Percentiles rank a stretch among this genome's conserved stretches.
These are phyloP conservation scores for Podospora pseudocomata DNA, from an alignment of 495 filamentous ascomycete genomes.

Conservation along the genomic window DNA sequence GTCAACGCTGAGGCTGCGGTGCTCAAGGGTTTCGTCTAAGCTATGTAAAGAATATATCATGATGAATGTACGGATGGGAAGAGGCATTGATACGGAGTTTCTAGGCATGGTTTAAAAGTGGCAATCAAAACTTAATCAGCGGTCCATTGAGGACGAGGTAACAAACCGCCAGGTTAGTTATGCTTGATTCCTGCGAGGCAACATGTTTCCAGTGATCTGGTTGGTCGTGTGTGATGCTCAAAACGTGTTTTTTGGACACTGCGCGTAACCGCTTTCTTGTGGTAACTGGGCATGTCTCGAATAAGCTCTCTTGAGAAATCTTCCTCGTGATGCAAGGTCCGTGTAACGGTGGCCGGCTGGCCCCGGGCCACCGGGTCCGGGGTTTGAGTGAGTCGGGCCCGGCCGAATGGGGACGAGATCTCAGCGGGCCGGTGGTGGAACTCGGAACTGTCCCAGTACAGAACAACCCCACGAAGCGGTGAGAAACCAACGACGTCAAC, in stretches of 20 bases:
- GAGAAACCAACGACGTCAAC: neutral
- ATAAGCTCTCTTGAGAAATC: neutral
- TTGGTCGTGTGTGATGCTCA: conserved; percentile 2
- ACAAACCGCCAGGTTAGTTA: neutral
- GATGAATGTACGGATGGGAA: neutral
- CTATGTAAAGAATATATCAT: neutral
- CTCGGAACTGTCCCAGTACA: neutral
- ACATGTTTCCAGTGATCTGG: neutral
- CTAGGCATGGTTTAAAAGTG: neutral
- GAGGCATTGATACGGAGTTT: neutral
- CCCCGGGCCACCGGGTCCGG: neutral
- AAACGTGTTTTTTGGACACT: neutral
- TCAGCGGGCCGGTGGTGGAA: conserved; percentile 1
- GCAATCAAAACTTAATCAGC: neutral
- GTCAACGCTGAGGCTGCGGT: conserved; percentile 92
- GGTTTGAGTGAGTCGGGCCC: neutral
- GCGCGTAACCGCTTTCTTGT: neutral
- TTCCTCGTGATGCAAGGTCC: neutral
- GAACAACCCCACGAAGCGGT: neutral
- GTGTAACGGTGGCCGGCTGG: neutral
- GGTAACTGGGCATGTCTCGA: neutral
- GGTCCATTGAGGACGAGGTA: neutral
- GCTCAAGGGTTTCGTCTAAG: conserved; percentile 76
- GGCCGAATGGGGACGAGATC: neutral
- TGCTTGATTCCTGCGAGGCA: neutral